Evolutionary conservation across 805 yeast genomes (phyloP), one percentile per base, ranked within the genome.

Genomic region (Barnettozyma sucrosica): DNA sequence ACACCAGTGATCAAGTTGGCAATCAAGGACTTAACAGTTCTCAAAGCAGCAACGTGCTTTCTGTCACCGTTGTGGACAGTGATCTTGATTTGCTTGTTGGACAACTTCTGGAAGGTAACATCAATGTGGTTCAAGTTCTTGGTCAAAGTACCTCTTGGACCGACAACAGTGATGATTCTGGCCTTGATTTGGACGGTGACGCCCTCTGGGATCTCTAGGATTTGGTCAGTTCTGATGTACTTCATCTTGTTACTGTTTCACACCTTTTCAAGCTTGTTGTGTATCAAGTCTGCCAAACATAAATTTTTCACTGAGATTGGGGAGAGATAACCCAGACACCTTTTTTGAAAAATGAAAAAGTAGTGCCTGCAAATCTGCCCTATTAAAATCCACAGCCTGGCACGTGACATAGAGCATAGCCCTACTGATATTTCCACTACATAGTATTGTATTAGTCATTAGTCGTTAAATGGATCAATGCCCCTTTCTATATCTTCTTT

Each of bases 11-110:
- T 74, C 83, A 93, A 75, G 87, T 93, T 93, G 70, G 88, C 70
- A 66, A 93, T 80, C 72, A 93, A 79, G 58, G 98, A 88, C 80
- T 89, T 90, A 74, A 93, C 98, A 56, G 99, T 92, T 82, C 98
- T 90, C 72, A 93, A 81, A 69, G 97, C 85, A 72, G 99, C 99
- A 72, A 93, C 98, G 79, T 93, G 99, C 85, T 92, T 92, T 83
- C 98, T 89, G 86, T 89, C 96, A 79, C 98, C 99, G 73, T 92
- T 89, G 84, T 86, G 95, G 62, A 93, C 97, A 64, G 89, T 79
- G 71, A 93, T 81, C 77, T 84, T 87, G 76, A 93, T 78, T 65
- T 77, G 81, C 58, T 68, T 76, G 76, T 79, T 75, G 69, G 74
- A 70, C 58, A 85, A 69, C 80, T 90, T 89, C 67, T 71, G 64